Conservation (phyloP, 1,284 basidiomycete genomes). For the Cryptococcus maquisensis region DNA sequence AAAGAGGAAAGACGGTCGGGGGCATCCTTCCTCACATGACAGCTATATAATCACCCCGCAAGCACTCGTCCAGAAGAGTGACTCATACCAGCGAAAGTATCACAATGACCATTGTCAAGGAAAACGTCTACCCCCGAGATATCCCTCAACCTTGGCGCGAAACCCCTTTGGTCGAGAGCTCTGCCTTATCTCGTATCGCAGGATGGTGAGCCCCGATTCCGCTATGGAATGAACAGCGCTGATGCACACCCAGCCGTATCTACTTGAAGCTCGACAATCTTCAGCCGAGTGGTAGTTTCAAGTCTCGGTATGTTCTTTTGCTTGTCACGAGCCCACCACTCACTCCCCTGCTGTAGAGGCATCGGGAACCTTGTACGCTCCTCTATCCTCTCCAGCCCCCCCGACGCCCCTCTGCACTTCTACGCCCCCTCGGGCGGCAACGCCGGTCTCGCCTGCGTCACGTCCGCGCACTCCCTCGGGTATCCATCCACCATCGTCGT, state of each 20-base stretch:
- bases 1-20: too few relatives aligned
- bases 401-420: constrained; percentile 17
- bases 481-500: constrained; percentile 22
- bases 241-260: constrained; percentile 11
- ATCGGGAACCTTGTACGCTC: constrained; percentile 20
- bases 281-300: constrained; percentile 27
- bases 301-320: constrained; percentile 18
- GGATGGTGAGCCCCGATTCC: constrained; percentile 16
- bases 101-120: not conserved
- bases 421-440: constrained; percentile 27
- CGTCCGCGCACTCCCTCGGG: constrained; percentile 16
- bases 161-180: constrained; percentile 21
- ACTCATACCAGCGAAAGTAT: too few relatives aligned
- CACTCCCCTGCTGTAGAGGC: constrained; percentile 8
- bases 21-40: too few relatives aligned
- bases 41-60: too few relatives aligned
- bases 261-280: constrained; percentile 28
- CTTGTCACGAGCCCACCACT: not conserved
- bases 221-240: not conserved
- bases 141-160: constrained; percentile 18
- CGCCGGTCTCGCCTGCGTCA: constrained; percentile 25
- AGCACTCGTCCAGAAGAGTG: too few relatives aligned
- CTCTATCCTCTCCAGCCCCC: constrained; percentile 2
- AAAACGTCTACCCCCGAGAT: not conserved
- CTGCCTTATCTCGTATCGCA: constrained; percentile 17